Base-by-base conservation (phyloP, 495 filamentous ascomycete species). In the Trichoderma gamsii region DNA sequence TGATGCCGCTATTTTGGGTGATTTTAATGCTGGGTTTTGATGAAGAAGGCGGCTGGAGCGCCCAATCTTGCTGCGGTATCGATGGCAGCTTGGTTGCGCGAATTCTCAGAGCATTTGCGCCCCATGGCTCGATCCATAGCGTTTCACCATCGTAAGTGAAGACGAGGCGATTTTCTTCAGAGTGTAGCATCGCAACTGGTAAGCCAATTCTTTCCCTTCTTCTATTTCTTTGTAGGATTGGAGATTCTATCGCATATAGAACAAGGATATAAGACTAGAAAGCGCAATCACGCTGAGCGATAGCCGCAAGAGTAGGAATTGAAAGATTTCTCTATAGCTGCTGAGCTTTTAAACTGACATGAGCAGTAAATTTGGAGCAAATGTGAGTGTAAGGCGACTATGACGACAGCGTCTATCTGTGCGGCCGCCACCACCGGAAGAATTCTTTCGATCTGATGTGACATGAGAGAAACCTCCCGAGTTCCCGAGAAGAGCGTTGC, bases 81-180 rank as follows among this genome's bases (percentile, higher is more conserved):
- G 71, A 73, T 16, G 76, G 70, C 35, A 76, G 76, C 68, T 82
- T 83, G 27, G 83, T 86, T 4, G 84, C 82, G 35, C 84, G 80
- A 32, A 88, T 70, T 18, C 85, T 82, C 49, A 87, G 71, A 1
- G 84, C 82, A 70, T 84, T 82, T 11, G 76, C 73, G 29, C 84
- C 83, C 84, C 84, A 86, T 66, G 83, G 78, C 67, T 86, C 78
- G 64, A 88, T 79, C 79, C 81, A 84, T 67, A 87, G 79, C 25
- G 76, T 70, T 66, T 86, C 82, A 64, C 82, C 82, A 71, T 86
- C 84, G 69, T 80, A 86, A 25, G 23, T 32, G 21, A 63, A 63
- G 9, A 25, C 29, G 2, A 63, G 56, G 29, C 56, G 56, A 32
- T 32, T 32, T 25, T 63, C 29, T 16, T 27, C 16, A 21, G 43